Percentiles rank a stretch among this genome's conserved stretches.
Evolutionary conservation across 352 stramenopile species (phyloP).

Genomic region (Peronospora tabacina): DNA sequence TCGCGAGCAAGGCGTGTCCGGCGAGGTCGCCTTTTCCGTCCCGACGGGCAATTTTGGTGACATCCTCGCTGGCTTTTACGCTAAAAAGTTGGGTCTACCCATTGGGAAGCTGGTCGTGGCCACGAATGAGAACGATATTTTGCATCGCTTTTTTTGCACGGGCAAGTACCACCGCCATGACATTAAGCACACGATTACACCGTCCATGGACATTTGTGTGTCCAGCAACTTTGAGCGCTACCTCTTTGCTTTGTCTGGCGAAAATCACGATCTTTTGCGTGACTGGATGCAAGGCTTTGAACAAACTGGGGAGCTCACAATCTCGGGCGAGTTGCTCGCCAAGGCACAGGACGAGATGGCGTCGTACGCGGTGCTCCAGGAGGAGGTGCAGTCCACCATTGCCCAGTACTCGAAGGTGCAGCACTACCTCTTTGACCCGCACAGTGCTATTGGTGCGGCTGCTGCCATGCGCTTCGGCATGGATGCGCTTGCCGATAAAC

Average conservation of each 20-base stretch:
- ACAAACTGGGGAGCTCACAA: slow-evolving; percentile 89
- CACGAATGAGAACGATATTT: slow-evolving; percentile 99
- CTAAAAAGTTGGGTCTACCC: slow-evolving; percentile 88
- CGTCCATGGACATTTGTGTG: slow-evolving; percentile 99
- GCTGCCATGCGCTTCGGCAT: slow-evolving; percentile 82
- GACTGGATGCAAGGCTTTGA: slow-evolving; percentile 95
- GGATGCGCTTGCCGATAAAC: slow-evolving; percentile 46
- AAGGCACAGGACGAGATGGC: slow-evolving; percentile 91
- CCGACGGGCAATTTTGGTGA: slow-evolving; percentile 99
- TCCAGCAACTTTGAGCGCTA: slow-evolving; percentile 99
- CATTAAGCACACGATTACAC: slow-evolving; percentile 92
- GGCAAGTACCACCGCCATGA: slow-evolving; percentile 93
- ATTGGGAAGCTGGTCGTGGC: slow-evolving; percentile 95
- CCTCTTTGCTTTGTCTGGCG: slow-evolving; percentile 93
- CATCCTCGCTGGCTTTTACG: slow-evolving; percentile 97
- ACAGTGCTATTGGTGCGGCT: slow-evolving; percentile 92
- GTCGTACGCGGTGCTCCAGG: slow-evolving; percentile 79
- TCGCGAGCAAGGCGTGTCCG: slow-evolving; percentile 50
- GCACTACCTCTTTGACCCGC: slow-evolving; percentile 95
- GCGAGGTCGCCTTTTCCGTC: slow-evolving; percentile 92
- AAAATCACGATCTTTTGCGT: slow-evolving; percentile 85
- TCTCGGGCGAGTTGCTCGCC: slow-evolving; percentile 84
- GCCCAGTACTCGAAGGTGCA: slow-evolving; percentile 87
- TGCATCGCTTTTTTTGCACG: slow-evolving; percentile 96
- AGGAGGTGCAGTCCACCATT: slow-evolving; percentile 90